phyloP scores from a whole-genome alignment of 164 flowering plant species.

The Vitis cinerea region DNA sequence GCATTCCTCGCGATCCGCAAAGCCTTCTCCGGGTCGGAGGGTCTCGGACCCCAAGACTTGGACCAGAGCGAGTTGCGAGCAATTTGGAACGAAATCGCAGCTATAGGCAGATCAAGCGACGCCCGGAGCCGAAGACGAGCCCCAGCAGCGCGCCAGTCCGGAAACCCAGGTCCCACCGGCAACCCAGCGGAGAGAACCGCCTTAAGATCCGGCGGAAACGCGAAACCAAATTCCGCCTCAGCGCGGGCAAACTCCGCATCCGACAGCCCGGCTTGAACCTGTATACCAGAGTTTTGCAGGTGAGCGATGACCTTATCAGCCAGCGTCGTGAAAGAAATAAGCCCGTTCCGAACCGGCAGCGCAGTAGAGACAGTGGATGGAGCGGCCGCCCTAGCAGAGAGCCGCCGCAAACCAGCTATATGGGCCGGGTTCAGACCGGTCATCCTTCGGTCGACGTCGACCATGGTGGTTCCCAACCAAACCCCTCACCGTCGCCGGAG shows the following conservation, averaged over 20 bases:
- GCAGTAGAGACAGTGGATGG: conserved; percentile 41
- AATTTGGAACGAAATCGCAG: conserved; percentile 80
- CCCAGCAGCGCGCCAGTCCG: conserved; percentile 81
- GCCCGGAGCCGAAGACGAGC: conserved; percentile 68
- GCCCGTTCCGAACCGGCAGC: conserved; percentile 51
- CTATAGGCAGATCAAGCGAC: conserved; percentile 78
- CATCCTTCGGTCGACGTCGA: conserved; percentile 93
- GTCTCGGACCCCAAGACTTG: conserved; percentile 85
- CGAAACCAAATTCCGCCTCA: conserved; percentile 90
- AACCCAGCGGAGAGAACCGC: conserved; percentile 81
- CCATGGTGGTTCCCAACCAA: conserved; percentile 42
- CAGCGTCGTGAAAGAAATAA: conserved; percentile 60
- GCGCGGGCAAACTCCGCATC: conserved; percentile 75
- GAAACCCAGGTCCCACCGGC: conserved; percentile 87
- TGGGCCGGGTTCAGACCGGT: conserved; percentile 78
- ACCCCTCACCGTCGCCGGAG: neutral
- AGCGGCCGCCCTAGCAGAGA: conserved; percentile 86
- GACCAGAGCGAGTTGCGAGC: conserved; percentile 78
- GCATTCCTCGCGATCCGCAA: conserved; percentile 65
- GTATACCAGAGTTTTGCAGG: conserved; percentile 53
- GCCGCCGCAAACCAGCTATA: conserved; percentile 86
- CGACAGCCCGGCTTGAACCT: conserved; percentile 70
- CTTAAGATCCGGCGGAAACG: conserved; percentile 88
- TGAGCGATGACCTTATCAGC: conserved; percentile 67
- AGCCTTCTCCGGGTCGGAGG: conserved; percentile 82